Evolutionary conservation across 2,329 filamentous ascomycete species (phyloP).

Genomic region (Alternaria arborescens): DNA sequence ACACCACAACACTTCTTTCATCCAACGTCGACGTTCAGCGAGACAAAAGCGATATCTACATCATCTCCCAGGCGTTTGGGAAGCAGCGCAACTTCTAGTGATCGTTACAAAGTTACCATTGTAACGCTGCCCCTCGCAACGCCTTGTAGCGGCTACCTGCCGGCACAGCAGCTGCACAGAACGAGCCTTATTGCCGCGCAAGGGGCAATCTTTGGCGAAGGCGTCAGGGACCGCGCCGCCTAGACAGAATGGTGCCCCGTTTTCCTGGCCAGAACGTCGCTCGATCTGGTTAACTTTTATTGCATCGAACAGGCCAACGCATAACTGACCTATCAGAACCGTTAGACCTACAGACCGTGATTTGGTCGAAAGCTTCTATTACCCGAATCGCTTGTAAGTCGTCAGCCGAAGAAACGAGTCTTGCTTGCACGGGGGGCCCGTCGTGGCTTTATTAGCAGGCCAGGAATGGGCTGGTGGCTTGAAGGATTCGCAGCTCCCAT

Average conservation of each 20-base stretch:
- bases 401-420: slow-evolving; percentile 29
- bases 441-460: slow-evolving; percentile 41
- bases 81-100: neutral
- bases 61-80: neutral
- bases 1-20: slow-evolving; percentile 1
- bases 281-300: slow-evolving; percentile 33
- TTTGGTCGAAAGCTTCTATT: slow-evolving; percentile 28
- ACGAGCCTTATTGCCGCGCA: slow-evolving; percentile 10
- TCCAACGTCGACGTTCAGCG: neutral
- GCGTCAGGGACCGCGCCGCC: slow-evolving; percentile 18
- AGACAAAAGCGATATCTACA: neutral
- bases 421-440: slow-evolving; percentile 26
- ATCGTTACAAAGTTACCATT: neutral
- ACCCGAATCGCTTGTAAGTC: slow-evolving; percentile 37
- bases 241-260: slow-evolving; percentile 20
- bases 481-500: slow-evolving; percentile 33
- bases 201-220: slow-evolving; percentile 12
- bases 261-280: slow-evolving; percentile 32
- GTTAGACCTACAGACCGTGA: slow-evolving; percentile 15
- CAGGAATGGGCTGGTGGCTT: slow-evolving; percentile 36
- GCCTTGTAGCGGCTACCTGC: slow-evolving; percentile 7
- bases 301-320: slow-evolving; percentile 36
- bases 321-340: slow-evolving; percentile 21
- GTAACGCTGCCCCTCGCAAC: neutral
- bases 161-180: slow-evolving; percentile 8